Percentiles rank a stretch among this genome's conserved stretches.
Evolutionary conservation across 306 rosid genomes (phyloP).

Genomic region (Quercus aquifolioides): DNA sequence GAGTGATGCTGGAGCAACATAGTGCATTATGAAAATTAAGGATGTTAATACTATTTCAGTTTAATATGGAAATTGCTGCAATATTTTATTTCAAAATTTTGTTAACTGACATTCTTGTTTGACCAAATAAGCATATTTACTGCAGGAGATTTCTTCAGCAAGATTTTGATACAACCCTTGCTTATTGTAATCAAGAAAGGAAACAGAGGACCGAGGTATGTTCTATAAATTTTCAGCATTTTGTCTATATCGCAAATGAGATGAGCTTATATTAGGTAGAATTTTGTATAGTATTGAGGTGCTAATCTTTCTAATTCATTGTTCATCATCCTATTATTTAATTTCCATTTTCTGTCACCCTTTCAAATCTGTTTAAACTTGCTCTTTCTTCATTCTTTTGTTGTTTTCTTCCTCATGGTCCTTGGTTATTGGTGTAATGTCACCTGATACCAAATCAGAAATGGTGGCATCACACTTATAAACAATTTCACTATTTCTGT

Average conservation of each 20-base stretch:
- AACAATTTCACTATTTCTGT: background rate
- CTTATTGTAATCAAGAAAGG: constrained; percentile 83
- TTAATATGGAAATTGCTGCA: background rate
- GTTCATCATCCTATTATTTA: background rate
- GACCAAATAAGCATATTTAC: background rate
- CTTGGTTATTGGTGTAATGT: background rate
- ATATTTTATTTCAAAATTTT: constrained; percentile 1
- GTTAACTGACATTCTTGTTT: constrained; percentile 1
- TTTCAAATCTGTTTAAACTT: background rate
- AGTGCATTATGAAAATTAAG: background rate
- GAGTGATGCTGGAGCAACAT: background rate
- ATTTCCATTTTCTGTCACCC: background rate
- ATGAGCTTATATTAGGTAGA: background rate
- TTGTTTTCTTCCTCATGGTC: background rate
- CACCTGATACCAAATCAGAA: background rate
- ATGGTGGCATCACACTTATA: background rate
- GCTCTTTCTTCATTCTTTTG: background rate
- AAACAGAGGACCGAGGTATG: constrained; percentile 89
- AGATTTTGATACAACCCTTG: constrained; percentile 93
- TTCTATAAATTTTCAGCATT: background rate
- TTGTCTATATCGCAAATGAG: background rate
- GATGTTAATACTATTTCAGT: background rate
- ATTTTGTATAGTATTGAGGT: background rate
- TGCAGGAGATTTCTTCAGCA: constrained; percentile 96
- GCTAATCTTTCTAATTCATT: background rate